Conservation (phyloP, 2,329 filamentous ascomycete genomes). For the Diaporthe ilicicola region DNA sequence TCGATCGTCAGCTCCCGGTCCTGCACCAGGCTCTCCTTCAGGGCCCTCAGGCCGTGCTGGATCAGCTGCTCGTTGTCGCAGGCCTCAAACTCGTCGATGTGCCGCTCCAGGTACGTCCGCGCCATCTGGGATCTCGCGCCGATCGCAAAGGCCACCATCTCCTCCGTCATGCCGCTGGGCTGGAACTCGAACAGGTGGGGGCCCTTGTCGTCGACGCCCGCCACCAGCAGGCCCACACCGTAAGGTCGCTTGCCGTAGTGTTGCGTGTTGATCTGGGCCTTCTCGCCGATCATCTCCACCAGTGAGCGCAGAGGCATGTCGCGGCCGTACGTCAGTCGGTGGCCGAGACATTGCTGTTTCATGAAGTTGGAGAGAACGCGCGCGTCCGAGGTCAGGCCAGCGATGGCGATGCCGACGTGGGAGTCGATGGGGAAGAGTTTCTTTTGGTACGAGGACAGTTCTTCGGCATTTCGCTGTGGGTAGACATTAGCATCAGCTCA, state of each 20-base stretch:
- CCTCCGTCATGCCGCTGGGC: slow-evolving; percentile 92
- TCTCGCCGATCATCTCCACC: slow-evolving; percentile 91
- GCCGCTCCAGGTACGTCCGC: slow-evolving; percentile 92
- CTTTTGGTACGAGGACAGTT: slow-evolving; percentile 99
- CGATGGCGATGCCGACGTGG: slow-evolving; percentile 94
- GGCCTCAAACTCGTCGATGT: slow-evolving; percentile 83
- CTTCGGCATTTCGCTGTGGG: slow-evolving; percentile 91
- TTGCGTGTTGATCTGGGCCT: slow-evolving; percentile 97
- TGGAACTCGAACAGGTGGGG: slow-evolving; percentile 99
- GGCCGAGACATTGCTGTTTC: slow-evolving; percentile 98
- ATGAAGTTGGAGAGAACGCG: slow-evolving; percentile 99
- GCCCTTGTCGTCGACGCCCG: slow-evolving; percentile 91
- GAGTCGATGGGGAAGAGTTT: slow-evolving; percentile 98
- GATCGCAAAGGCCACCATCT: slow-evolving; percentile 97
- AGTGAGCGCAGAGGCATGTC: slow-evolving; percentile 90
- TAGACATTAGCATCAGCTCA: slow-evolving; percentile 22
- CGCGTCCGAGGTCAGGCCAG: slow-evolving; percentile 95
- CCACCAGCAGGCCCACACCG: slow-evolving; percentile 90
- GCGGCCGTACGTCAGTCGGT: slow-evolving; percentile 94
- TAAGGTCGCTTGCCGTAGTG: slow-evolving; percentile 97
- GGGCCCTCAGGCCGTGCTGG: slow-evolving; percentile 85
- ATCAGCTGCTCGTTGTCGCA: slow-evolving; percentile 86
- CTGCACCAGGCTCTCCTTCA: slow-evolving; percentile 96
- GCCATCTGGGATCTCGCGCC: slow-evolving; percentile 98
- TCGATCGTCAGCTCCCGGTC: slow-evolving; percentile 98